Evolutionary conservation across 331 rosid species (phyloP).

Genomic region (Quercus tomentella): DNA sequence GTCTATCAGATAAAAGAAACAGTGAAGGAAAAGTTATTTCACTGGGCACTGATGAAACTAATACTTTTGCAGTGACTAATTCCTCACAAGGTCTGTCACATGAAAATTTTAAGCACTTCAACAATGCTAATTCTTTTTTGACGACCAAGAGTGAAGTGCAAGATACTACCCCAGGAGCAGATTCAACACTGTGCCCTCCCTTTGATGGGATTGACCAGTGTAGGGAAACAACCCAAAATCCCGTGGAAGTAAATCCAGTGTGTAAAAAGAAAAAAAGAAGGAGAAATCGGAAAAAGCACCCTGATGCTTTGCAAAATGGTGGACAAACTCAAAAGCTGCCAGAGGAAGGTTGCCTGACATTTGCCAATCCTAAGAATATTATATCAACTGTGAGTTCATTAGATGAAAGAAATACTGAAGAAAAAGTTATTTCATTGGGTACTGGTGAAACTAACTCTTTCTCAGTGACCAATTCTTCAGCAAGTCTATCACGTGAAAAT

Average conservation of each 20-base stretch:
- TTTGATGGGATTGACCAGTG: constrained; percentile 4
- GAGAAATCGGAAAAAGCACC: constrained; percentile 3
- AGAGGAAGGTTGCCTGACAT: neutral
- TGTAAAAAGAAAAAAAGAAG: neutral
- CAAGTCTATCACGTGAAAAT: neutral
- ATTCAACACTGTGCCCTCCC: constrained; percentile 13
- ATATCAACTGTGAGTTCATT: constrained; percentile 12
- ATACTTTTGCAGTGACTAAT: neutral
- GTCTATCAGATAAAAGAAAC: too few relatives aligned
- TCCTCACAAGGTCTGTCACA: neutral
- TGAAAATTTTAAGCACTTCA: constrained; percentile 3
- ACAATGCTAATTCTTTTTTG: constrained; percentile 8
- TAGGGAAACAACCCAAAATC: constrained; percentile 2
- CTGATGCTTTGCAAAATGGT: neutral
- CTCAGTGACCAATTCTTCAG: neutral
- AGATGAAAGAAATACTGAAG: constrained; percentile 15
- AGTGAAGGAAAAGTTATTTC: too few relatives aligned
- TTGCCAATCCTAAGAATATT: neutral
- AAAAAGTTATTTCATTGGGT: constrained; percentile 9
- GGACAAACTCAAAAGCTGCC: neutral
- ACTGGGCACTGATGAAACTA: neutral
- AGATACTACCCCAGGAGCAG: neutral
- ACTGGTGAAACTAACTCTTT: constrained; percentile 4
- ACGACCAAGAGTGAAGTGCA: constrained; percentile 22
- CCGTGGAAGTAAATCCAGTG: neutral